Conservation (phyloP, 2,329 filamentous ascomycete genomes). For the Apiospora arundinis region DNA sequence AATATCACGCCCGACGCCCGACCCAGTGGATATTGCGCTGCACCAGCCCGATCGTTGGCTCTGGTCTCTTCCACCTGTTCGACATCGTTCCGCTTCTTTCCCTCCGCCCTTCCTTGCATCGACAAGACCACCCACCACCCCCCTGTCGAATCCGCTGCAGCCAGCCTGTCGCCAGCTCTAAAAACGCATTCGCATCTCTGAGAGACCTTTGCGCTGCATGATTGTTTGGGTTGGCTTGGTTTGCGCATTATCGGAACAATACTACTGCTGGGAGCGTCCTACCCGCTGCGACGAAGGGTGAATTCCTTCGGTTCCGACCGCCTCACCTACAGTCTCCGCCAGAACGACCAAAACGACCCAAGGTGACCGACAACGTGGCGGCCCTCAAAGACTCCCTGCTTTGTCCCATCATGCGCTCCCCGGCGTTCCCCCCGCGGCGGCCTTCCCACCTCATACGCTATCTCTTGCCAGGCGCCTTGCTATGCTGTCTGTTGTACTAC, state of each 20-base stretch:
- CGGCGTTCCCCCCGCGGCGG: conserved; percentile 50
- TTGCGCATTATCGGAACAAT: not conserved
- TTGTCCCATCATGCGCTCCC: conserved; percentile 43
- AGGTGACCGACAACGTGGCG: conserved; percentile 24
- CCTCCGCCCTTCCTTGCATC: not conserved
- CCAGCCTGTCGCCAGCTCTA: not conserved
- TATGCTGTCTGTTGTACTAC: conserved; percentile 44
- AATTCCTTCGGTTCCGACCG: not conserved
- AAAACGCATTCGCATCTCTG: not conserved
- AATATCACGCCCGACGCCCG: not conserved
- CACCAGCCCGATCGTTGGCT: not conserved
- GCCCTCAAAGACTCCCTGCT: conserved; percentile 29
- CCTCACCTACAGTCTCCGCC: not conserved
- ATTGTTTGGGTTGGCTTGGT: not conserved
- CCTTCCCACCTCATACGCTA: conserved; percentile 52
- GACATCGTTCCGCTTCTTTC: not conserved
- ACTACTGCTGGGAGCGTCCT: not conserved
- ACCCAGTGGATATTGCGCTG: not conserved
- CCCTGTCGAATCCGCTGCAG: not conserved
- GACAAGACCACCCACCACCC: not conserved
- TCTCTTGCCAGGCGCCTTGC: conserved; percentile 43
- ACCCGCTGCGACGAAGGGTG: not conserved
- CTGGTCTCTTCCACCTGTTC: not conserved
- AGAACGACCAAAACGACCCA: not conserved
- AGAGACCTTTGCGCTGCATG: not conserved